Percentiles rank a stretch among this genome's conserved stretches.
Evolutionary conservation across 1,139 yeast species (phyloP).

Genomic region (Pichiaceae sp.): DNA sequence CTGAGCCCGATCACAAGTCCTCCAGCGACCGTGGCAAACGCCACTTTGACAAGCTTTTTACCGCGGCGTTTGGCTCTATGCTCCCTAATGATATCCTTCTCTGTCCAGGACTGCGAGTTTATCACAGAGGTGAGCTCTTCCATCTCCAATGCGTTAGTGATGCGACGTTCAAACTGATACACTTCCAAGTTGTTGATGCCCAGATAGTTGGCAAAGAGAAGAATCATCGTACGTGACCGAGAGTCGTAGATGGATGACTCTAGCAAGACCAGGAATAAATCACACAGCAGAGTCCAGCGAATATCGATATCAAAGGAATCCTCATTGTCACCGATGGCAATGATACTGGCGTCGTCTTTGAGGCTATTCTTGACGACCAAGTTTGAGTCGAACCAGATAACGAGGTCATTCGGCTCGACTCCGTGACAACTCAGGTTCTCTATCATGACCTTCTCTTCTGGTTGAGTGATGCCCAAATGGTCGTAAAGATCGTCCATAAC

Average conservation of each 20-base stretch:
- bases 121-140: constrained; percentile 22
- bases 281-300: constrained; percentile 91
- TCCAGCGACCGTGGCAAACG: constrained; percentile 96
- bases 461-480: constrained; percentile 63
- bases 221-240: constrained; percentile 70
- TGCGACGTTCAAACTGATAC: constrained; percentile 81
- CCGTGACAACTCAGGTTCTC: constrained; percentile 83
- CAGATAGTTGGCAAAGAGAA: constrained; percentile 55
- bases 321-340: constrained; percentile 7
- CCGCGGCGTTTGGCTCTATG: constrained; percentile 56
- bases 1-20: constrained; percentile 89
- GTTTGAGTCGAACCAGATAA: constrained; percentile 30
- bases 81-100: constrained; percentile 55
- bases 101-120: constrained; percentile 48
- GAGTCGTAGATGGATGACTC: constrained; percentile 87
- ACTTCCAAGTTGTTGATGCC: constrained; percentile 58
- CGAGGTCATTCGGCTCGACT: constrained; percentile 62
- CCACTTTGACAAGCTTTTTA: constrained; percentile 77
- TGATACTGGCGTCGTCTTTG: constrained; percentile 10
- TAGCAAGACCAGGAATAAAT: constrained; percentile 67
- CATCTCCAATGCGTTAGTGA: constrained; percentile 83
- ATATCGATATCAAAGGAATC: constrained; percentile 54
- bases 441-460: constrained; percentile 77
- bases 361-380: constrained; percentile 23
- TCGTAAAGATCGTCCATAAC: constrained; percentile 65